Percentiles rank a stretch among this genome's conserved stretches.
Conservation (phyloP, 1,139 yeast species). For the Saccharomyces pastorianus region DNA sequence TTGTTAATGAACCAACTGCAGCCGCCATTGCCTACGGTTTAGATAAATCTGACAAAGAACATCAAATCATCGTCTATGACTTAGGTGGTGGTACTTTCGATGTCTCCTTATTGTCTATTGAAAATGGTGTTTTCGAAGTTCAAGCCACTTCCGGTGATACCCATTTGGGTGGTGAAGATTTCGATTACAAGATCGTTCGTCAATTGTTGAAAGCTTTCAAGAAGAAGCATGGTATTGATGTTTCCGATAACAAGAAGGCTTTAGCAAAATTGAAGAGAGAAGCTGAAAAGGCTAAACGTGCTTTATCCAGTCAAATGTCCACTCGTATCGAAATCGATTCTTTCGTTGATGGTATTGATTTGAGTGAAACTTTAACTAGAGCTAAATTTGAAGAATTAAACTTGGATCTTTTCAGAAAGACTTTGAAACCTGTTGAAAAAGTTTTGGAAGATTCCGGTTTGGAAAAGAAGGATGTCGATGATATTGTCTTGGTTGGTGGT, state of each 20-base stretch:
- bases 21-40: slow-evolving; percentile 95
- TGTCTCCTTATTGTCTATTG: slow-evolving; percentile 80
- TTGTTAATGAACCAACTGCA: slow-evolving; percentile 93
- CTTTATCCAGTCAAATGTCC: slow-evolving; percentile 71
- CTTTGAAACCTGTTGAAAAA: slow-evolving; percentile 88
- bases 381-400: slow-evolving; percentile 94
- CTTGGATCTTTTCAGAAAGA: slow-evolving; percentile 77
- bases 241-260: slow-evolving; percentile 67
- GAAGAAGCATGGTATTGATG: slow-evolving; percentile 79
- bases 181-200: slow-evolving; percentile 81
- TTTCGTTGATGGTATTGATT: slow-evolving; percentile 90
- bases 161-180: slow-evolving; percentile 96
- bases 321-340: slow-evolving; percentile 90
- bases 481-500: slow-evolving; percentile 93
- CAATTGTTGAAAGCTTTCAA: slow-evolving; percentile 79
- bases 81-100: slow-evolving; percentile 97
- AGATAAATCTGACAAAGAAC: slow-evolving; percentile 80
- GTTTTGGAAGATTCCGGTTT: slow-evolving; percentile 85
- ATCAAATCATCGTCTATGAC: slow-evolving; percentile 75
- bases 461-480: slow-evolving; percentile 76
- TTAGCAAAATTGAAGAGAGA: slow-evolving; percentile 88
- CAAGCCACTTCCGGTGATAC: slow-evolving; percentile 94
- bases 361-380: slow-evolving; percentile 80
- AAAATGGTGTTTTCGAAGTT: slow-evolving; percentile 92
- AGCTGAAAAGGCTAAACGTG: slow-evolving; percentile 94